These are phyloP conservation scores for Teunomyces tritomae DNA, from an alignment of 805 yeast genomes.

Conservation along the genomic window DNA sequence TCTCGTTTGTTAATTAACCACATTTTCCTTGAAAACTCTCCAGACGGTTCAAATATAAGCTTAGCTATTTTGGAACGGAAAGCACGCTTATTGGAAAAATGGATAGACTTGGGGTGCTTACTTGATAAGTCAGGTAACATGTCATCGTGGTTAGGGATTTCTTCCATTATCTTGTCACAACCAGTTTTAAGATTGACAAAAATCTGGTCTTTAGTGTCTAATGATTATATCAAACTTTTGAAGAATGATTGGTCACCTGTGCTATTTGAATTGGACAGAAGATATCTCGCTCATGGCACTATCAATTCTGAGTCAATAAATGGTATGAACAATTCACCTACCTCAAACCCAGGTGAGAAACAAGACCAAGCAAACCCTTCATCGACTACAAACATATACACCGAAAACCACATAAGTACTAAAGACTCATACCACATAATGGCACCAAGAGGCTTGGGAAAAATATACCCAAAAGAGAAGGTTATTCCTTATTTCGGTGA, in stretches of 20 bases:
- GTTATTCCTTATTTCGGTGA: slow-evolving; percentile 94
- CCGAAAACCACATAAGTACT: slow-evolving; percentile 27
- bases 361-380: neutral
- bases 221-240: slow-evolving; percentile 55
- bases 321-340: slow-evolving; percentile 8
- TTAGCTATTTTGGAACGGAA: slow-evolving; percentile 39
- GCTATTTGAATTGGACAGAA: slow-evolving; percentile 79
- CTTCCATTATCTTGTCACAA: slow-evolving; percentile 76
- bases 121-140: slow-evolving; percentile 83
- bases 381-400: neutral
- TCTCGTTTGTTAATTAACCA: slow-evolving; percentile 71
- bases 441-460: slow-evolving; percentile 87
- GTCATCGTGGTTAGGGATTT: slow-evolving; percentile 92
- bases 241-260: slow-evolving; percentile 91
- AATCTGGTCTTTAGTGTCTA: slow-evolving; percentile 73
- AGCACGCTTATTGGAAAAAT: slow-evolving; percentile 67
- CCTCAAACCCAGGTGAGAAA: slow-evolving; percentile 1
- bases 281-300: slow-evolving; percentile 49
- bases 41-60: neutral
- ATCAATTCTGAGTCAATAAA: slow-evolving; percentile 6
- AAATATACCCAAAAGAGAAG: slow-evolving; percentile 65
- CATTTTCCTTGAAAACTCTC: slow-evolving; percentile 52
- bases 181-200: slow-evolving; percentile 72
- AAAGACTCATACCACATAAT: slow-evolving; percentile 64
- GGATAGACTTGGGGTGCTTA: slow-evolving; percentile 81